Evolutionary conservation across 2,329 filamentous ascomycete genomes (phyloP).

Genomic region (Thielaviopsis ethacetica): DNA sequence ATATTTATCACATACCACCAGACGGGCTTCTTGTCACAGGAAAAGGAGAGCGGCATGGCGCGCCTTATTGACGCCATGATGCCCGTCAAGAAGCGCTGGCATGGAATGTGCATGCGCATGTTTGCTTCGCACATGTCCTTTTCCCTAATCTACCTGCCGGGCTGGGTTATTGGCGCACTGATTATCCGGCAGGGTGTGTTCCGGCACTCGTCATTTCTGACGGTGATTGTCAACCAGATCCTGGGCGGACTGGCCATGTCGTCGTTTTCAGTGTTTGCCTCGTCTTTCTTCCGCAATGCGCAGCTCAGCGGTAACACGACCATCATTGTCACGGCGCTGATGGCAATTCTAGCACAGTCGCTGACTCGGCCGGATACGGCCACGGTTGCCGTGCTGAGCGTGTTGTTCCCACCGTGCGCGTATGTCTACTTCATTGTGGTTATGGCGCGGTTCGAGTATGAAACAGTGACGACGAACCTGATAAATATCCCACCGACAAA

Average conservation of each 20-base stretch:
- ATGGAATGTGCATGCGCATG: constrained; percentile 62
- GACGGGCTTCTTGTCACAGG: constrained; percentile 69
- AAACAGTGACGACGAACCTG: constrained; percentile 44
- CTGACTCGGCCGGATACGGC: constrained; percentile 44
- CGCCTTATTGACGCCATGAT: constrained; percentile 87
- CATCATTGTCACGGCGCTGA: constrained; percentile 53
- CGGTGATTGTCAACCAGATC: constrained; percentile 60
- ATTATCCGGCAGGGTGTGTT: constrained; percentile 51
- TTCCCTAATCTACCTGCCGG: constrained; percentile 61
- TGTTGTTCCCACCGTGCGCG: constrained; percentile 76
- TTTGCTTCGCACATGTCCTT: constrained; percentile 68
- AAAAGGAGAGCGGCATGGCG: constrained; percentile 75
- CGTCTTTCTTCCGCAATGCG: constrained; percentile 69
- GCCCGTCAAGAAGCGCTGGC: constrained; percentile 56
- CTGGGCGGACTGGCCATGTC: constrained; percentile 60
- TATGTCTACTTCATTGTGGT: constrained; percentile 68
- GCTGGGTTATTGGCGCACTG: constrained; percentile 63
- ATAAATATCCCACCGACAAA: constrained; percentile 43
- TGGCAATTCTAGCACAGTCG: constrained; percentile 72
- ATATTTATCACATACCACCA: constrained; percentile 77
- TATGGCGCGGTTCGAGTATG: constrained; percentile 59
- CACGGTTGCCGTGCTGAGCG: constrained; percentile 50
- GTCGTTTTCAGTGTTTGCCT: constrained; percentile 67
- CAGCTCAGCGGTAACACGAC: constrained; percentile 75
- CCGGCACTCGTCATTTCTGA: constrained; percentile 40